Conservation (phyloP, 1,284 basidiomycete genomes). For the Ustilago trichophora region DNA sequence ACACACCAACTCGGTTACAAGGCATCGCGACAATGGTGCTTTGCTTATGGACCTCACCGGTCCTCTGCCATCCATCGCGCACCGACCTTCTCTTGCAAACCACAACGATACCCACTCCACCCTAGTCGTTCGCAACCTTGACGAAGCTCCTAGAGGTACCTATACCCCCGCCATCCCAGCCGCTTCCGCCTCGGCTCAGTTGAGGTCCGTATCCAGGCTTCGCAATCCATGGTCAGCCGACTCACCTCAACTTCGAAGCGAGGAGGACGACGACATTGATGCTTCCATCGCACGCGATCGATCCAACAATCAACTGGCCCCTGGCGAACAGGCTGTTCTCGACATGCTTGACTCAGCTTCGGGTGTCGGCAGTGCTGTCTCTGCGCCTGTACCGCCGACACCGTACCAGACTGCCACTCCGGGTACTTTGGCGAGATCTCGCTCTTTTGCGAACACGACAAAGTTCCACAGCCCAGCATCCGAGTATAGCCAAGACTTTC, state of each 20-base stretch:
- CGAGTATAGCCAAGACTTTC: conserved; percentile 38
- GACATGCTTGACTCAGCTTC: conserved; percentile 51
- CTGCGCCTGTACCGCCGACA: conserved; percentile 20
- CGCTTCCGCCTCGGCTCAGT: conserved; percentile 21
- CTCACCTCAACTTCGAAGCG: conserved; percentile 17
- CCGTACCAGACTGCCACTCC: conserved; percentile 37
- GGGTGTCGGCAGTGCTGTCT: conserved; percentile 10
- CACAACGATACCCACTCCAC: conserved; percentile 2
- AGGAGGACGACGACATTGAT: conserved; percentile 40
- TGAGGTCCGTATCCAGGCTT: conserved; percentile 6
- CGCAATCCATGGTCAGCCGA: conserved; percentile 36
- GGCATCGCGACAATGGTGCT: conserved; percentile 38
- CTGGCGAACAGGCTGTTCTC: conserved; percentile 46
- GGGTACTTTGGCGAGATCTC: conserved; percentile 25
- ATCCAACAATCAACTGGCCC: conserved; percentile 18
- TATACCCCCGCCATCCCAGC: conserved; percentile 37
- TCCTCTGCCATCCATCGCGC: conserved; percentile 23
- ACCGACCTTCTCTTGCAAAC: background rate
- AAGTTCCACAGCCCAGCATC: conserved; percentile 35
- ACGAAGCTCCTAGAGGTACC: conserved; percentile 46
- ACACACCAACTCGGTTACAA: conserved; percentile 22
- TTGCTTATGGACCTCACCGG: conserved; percentile 21
- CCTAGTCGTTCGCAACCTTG: conserved; percentile 49
- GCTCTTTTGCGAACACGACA: conserved; percentile 34
- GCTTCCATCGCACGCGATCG: conserved; percentile 39